Evolutionary conservation across 2,329 filamentous ascomycete genomes (phyloP), one percentile per base, ranked within the genome.

Genomic region (Alternaria brassicicola): DNA sequence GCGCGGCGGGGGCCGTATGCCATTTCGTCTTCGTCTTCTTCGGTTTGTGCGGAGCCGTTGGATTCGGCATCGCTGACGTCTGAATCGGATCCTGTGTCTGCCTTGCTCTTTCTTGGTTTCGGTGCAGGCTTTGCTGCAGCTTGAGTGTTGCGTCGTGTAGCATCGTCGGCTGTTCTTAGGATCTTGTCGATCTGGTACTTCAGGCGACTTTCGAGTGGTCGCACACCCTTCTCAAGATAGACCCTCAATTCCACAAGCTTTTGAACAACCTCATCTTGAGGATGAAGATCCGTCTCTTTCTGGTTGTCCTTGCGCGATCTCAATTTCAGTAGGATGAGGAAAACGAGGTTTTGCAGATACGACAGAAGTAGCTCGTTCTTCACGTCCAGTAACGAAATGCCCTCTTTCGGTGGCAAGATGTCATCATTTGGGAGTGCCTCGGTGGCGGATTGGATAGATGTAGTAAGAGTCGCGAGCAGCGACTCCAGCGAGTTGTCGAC

Each of bases 291-390:
- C 0, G 81, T 74, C 6, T 71, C 68, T 47, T 80, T 72, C 19
- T 70, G 69, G 3, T 70, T 67, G 4, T 63, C 41, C 56, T 62
- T 64, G 8, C 65, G 77, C 69, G 67, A 79, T 66, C 67, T 87
- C 19, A 98, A 78, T 72, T 96, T 94, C 35, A 96, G 79, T 2
- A 97, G 81, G 42, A 96, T 89, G 38, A 97, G 81, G 68, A 96
- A 96, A 42, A 95, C 91, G 4, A 98, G 86, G 71, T 97, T 96
- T 72, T 99, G 94, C 0, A 99, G 84, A 78, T 99, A 99, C 4
- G 94, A 94, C 36, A 99, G 88, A 17, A 99, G 88, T n/a, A 99
- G 85, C 75, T 99, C 95, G 79, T 96, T 98, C 81, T 99, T 99
- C 64, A 92, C 88, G 74, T 98, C 93, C 71, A 99, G 88, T 1